phyloP scores from a whole-genome alignment of 768 basidiomycete genomes.

The Daedalea quercina region DNA sequence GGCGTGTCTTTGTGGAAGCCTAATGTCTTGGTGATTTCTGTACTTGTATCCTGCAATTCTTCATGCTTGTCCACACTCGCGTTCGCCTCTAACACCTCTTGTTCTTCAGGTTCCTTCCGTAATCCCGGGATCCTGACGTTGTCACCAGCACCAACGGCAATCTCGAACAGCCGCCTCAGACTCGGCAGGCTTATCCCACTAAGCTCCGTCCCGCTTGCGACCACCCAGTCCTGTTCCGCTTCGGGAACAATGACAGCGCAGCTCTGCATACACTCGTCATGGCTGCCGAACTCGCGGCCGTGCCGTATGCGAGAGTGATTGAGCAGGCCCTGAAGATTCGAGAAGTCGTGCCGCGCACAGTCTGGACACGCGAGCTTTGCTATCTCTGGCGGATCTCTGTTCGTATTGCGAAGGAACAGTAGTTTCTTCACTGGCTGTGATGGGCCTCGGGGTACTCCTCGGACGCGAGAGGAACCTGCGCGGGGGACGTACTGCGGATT shows the following conservation, averaged over 20 bases:
- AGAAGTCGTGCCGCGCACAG: conserved; percentile 41
- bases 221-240: conserved; percentile 26
- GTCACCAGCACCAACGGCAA: conserved; percentile 35
- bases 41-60: conserved; percentile 13
- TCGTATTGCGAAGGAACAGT: conserved; percentile 32
- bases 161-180: conserved; percentile 40
- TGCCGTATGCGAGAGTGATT: conserved; percentile 48
- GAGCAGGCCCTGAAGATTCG: conserved; percentile 43
- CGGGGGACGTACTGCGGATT: background rate
- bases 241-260: conserved; percentile 34
- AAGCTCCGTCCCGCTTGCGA: conserved; percentile 33
- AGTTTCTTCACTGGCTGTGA: conserved; percentile 26
- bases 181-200: conserved; percentile 38
- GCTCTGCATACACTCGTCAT: conserved; percentile 43
- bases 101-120: background rate
- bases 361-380: conserved; percentile 36
- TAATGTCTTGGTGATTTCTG: conserved; percentile 39
- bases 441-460: conserved; percentile 11
- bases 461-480: conserved; percentile 12
- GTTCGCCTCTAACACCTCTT: background rate
- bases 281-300: conserved; percentile 39
- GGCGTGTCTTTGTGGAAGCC: conserved; percentile 47
- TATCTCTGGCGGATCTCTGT: conserved; percentile 24
- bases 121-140: conserved; percentile 11
- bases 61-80: background rate